A percentile compares a stretch with the other conserved stretches of the same genome.
Conservation (phyloP, 2,329 filamentous ascomycete genomes). For the Stachybotrys elegans region DNA sequence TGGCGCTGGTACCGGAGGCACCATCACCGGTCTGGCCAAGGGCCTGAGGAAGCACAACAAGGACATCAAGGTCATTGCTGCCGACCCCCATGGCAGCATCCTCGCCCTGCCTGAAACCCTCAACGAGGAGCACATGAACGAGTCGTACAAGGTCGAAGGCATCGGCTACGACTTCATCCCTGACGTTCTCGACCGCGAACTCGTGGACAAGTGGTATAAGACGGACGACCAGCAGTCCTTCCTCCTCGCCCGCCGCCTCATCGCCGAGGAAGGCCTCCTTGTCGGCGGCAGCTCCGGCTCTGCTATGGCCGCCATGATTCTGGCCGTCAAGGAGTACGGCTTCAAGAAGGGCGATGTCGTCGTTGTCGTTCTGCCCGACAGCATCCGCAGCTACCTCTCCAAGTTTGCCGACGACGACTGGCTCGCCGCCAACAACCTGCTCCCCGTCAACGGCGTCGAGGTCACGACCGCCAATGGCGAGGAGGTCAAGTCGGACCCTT, state of each 20-base stretch:
- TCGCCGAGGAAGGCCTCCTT: slow-evolving; percentile 88
- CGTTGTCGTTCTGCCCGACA: slow-evolving; percentile 89
- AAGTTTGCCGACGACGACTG: slow-evolving; percentile 99
- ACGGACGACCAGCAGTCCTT: slow-evolving; percentile 92
- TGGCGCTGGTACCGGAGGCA: slow-evolving; percentile 91
- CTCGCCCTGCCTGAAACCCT: slow-evolving; percentile 74
- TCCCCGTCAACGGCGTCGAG: slow-evolving; percentile 55
- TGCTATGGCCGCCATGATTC: slow-evolving; percentile 76
- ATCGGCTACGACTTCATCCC: slow-evolving; percentile 99
- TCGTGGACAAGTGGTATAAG: slow-evolving; percentile 96
- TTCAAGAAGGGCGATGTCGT: slow-evolving; percentile 80
- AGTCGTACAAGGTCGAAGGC: slow-evolving; percentile 94
- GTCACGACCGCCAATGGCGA: slow-evolving; percentile 34
- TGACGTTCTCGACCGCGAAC: slow-evolving; percentile 75
- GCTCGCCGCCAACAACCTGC: slow-evolving; percentile 92
- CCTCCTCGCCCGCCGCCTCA: slow-evolving; percentile 80
- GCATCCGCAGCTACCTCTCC: slow-evolving; percentile 93
- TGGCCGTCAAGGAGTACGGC: slow-evolving; percentile 70
- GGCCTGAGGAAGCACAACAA: slow-evolving; percentile 85
- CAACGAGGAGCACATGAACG: slow-evolving; percentile 76
- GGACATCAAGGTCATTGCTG: slow-evolving; percentile 82
- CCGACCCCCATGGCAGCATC: slow-evolving; percentile 89
- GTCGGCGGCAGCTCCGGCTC: slow-evolving; percentile 93
- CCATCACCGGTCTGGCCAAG: slow-evolving; percentile 81
- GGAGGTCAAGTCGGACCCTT: slow-evolving; percentile 56